These are phyloP conservation scores for Rhizophora mangle DNA, from an alignment of 345 rosid species.

Conservation along the genomic window DNA sequence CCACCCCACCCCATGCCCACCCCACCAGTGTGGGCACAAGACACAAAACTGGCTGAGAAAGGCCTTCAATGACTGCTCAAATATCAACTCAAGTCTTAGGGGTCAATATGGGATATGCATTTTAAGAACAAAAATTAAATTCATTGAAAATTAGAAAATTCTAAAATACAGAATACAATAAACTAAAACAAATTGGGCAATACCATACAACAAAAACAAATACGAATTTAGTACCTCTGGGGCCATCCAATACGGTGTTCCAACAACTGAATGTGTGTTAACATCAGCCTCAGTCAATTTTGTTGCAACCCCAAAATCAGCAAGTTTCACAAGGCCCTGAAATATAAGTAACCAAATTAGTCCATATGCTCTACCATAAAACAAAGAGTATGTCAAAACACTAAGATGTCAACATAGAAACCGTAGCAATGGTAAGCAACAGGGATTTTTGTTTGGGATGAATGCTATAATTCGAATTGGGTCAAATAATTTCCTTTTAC, in stretches of 20 bases:
- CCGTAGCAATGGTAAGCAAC: too few species aligned
- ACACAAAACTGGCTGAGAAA: too few species aligned
- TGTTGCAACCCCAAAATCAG: constrained; percentile 99
- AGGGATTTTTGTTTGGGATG: too few species aligned
- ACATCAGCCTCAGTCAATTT: constrained; percentile 97
- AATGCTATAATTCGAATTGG: too few species aligned
- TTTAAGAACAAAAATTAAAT: background rate
- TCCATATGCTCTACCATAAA: constrained; percentile 1
- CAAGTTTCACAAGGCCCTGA: constrained; percentile 97
- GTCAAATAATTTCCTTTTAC: too few species aligned
- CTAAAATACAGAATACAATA: background rate
- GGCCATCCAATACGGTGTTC: constrained; percentile 99
- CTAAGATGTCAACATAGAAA: too few species aligned
- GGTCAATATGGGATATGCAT: too few species aligned
- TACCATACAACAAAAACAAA: background rate
- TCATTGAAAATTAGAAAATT: background rate
- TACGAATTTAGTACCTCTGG: constrained; percentile 66
- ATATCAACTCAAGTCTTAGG: too few species aligned
- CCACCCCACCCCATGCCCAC: too few species aligned
- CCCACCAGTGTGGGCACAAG: too few species aligned
- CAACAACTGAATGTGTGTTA: constrained; percentile 94
- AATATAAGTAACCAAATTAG: constrained; percentile 17
- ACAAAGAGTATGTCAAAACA: too few species aligned
- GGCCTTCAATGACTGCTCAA: too few species aligned
- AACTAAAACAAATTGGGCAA: constrained; percentile 1